Evolutionary conservation across 208 protist genomes (phyloP).

Genomic region (Strigomonas culicis): DNA sequence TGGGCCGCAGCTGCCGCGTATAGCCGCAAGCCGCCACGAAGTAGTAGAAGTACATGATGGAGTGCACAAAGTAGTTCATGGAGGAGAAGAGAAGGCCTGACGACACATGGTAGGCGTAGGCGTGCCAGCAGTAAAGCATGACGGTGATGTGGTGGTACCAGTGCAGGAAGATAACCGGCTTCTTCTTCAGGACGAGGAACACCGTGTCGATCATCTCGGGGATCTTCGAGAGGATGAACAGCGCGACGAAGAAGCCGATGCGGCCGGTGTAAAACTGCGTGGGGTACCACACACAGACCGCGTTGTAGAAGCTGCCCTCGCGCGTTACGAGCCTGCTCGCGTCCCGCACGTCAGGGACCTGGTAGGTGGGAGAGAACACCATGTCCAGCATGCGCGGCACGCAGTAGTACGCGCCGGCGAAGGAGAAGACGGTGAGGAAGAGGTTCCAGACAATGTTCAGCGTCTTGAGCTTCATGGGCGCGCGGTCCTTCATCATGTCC

Average conservation of each 20-base stretch:
- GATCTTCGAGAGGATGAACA: constrained; percentile 72
- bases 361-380: constrained; percentile 5
- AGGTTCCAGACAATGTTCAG: constrained; percentile 82
- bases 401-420: constrained; percentile 54
- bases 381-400: constrained; percentile 34
- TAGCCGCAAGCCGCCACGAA: constrained; percentile 58
- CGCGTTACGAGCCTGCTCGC: neutral
- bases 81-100: constrained; percentile 78
- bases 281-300: constrained; percentile 48
- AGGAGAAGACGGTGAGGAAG: constrained; percentile 72
- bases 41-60: constrained; percentile 96
- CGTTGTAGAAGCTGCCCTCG: constrained; percentile 32
- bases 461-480: constrained; percentile 13
- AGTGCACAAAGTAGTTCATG: constrained; percentile 94
- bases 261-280: constrained; percentile 51
- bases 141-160: constrained; percentile 94
- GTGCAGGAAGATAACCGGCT: constrained; percentile 88
- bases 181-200: constrained; percentile 84
- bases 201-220: constrained; percentile 86
- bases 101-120: constrained; percentile 30
- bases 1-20: constrained; percentile 45
- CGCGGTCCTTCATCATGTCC: neutral
- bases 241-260: constrained; percentile 57
- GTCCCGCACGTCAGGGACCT: neutral
- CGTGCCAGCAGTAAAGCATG: constrained; percentile 90